phyloP scores from a whole-genome alignment of 495 filamentous ascomycete genomes.

The Penicillium bialowiezense region DNA sequence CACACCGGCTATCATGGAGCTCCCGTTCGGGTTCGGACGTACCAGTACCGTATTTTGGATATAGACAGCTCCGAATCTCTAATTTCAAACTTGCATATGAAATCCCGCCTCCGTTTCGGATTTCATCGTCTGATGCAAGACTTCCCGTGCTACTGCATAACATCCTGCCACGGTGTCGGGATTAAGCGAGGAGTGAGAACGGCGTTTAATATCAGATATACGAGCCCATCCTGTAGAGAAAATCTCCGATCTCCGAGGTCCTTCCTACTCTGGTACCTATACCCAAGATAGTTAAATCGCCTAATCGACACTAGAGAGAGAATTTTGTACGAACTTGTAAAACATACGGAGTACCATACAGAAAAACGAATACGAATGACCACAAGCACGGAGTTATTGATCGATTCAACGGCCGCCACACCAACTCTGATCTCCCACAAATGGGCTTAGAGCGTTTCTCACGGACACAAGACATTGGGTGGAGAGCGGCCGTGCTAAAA shows the following conservation, averaged over 20 bases:
- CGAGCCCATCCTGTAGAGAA: not conserved
- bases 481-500: conserved; percentile 14
- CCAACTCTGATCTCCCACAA: not conserved
- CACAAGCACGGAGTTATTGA: too few species aligned
- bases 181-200: not conserved
- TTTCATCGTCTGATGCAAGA: not conserved
- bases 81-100: not conserved
- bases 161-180: not conserved
- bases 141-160: not conserved
- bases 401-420: not conserved
- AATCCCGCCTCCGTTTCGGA: not conserved
- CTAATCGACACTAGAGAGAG: too few species aligned
- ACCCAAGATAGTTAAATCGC: not conserved
- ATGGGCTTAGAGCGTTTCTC: not conserved
- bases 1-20: not conserved
- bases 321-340: too few species aligned
- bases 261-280: not conserved
- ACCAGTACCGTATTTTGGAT: not conserved
- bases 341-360: too few species aligned
- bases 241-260: not conserved
- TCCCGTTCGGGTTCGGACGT: too few species aligned
- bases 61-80: not conserved
- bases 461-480: conserved; percentile 7
- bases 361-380: not conserved
- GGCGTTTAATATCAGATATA: not conserved